phyloP scores from a whole-genome alignment of 768 basidiomycete species.

The Lentinula sp. region DNA sequence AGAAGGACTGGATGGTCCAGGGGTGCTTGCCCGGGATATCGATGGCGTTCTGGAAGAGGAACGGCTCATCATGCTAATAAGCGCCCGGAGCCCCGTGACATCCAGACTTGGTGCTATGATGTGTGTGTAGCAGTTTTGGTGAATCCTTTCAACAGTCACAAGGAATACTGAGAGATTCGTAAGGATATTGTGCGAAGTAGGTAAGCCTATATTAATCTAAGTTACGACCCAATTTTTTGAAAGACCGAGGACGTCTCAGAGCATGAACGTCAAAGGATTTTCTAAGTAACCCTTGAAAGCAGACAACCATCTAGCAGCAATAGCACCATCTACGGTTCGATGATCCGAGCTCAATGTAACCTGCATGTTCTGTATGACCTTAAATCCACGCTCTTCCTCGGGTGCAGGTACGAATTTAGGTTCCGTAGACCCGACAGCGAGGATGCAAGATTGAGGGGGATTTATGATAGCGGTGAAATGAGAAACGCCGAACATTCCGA shows the following conservation, averaged over 20 bases:
- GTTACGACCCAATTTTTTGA: not conserved
- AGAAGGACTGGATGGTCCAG: not conserved
- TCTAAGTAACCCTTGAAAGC: slow-evolving; percentile 96
- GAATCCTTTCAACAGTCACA: not conserved
- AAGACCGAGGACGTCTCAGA: slow-evolving; percentile 38
- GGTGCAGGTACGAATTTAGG: slow-evolving; percentile 84
- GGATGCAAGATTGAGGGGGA: slow-evolving; percentile 95
- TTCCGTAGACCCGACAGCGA: slow-evolving; percentile 86
- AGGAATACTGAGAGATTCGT: no score
- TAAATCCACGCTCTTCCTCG: slow-evolving; percentile 92
- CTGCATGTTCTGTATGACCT: slow-evolving; percentile 88
- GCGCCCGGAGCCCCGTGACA: not conserved
- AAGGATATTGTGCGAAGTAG: not conserved
- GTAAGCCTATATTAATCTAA: slow-evolving; percentile 4
- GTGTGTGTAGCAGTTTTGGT: not conserved
- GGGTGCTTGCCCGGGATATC: slow-evolving; percentile 9
- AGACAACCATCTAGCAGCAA: slow-evolving; percentile 87
- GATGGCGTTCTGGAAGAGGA: slow-evolving; percentile 14
- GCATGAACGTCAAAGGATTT: slow-evolving; percentile 96
- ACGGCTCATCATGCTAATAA: not conserved
- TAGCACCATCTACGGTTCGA: slow-evolving; percentile 92
- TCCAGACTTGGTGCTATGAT: no score
- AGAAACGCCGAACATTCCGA: slow-evolving; percentile 94
- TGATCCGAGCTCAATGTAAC: slow-evolving; percentile 95
- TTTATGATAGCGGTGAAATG: slow-evolving; percentile 99